Conservation (phyloP, 805 yeast genomes). For the Lachancea meyersii region DNA sequence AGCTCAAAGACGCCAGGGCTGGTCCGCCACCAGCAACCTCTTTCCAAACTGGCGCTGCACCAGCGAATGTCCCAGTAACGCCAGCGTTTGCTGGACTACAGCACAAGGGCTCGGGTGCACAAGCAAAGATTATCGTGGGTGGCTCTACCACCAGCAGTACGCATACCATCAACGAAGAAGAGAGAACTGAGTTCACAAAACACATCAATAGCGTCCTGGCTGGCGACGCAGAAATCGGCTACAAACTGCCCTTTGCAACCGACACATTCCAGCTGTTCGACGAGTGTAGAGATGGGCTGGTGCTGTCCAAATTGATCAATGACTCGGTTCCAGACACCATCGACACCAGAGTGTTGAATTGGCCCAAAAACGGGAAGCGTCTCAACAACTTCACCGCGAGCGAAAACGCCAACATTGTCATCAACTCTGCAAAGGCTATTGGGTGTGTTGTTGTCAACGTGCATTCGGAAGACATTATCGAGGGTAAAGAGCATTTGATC, state of each 20-base stretch:
- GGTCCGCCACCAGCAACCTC: constrained; percentile 30
- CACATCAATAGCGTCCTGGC: constrained; percentile 89
- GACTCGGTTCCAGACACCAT: constrained; percentile 98
- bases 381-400: constrained; percentile 92
- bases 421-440: constrained; percentile 97
- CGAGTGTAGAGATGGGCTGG: constrained; percentile 93
- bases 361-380: constrained; percentile 72
- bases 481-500: constrained; percentile 88
- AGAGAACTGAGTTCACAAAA: constrained; percentile 89
- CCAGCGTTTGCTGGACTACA: constrained; percentile 34
- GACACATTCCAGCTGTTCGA: constrained; percentile 94
- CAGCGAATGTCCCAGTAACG: constrained; percentile 29
- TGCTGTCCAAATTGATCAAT: constrained; percentile 85
- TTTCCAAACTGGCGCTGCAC: constrained; percentile 22
- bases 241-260: constrained; percentile 82
- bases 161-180: constrained; percentile 96
- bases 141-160: constrained; percentile 90
- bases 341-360: constrained; percentile 92
- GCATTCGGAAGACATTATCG: constrained; percentile 90
- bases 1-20: constrained; percentile 48
- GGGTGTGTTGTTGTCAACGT: constrained; percentile 98
- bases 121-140: constrained; percentile 73
- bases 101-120: constrained; percentile 48
- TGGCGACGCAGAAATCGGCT: constrained; percentile 82
- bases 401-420: constrained; percentile 95